These are phyloP conservation scores for Phytopythium mirpurense DNA, from an alignment of 352 stramenopile species.

Conservation along the genomic window DNA sequence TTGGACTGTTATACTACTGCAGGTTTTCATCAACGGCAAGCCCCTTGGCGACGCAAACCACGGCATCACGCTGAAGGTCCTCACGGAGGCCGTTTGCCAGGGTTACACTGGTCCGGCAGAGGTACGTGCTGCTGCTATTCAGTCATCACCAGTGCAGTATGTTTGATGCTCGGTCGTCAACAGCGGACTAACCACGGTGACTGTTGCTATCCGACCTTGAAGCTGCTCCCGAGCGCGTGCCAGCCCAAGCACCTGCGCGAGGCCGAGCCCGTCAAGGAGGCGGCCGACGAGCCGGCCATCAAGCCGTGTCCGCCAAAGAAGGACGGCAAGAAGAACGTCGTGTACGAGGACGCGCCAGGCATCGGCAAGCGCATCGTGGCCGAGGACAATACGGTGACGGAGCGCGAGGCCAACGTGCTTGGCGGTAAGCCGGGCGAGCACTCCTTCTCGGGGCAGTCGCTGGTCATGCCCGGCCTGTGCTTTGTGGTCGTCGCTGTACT, in stretches of 20 bases:
- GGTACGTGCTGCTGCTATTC: constrained; percentile 14
- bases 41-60: constrained; percentile 51
- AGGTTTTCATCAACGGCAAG: constrained; percentile 58
- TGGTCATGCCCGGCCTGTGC: constrained; percentile 47
- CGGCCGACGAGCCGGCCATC: constrained; percentile 31
- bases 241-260: constrained; percentile 59
- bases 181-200: background rate
- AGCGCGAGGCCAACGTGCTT: constrained; percentile 34
- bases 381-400: constrained; percentile 26
- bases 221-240: constrained; percentile 46
- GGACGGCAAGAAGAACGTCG: constrained; percentile 23
- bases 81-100: constrained; percentile 60
- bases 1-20: background rate
- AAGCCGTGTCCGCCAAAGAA: constrained; percentile 74
- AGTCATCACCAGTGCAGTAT: no score
- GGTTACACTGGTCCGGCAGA: constrained; percentile 53
- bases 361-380: constrained; percentile 45
- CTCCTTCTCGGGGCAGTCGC: constrained; percentile 22
- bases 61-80: constrained; percentile 63
- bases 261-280: constrained; percentile 28
- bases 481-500: constrained; percentile 45
- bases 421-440: constrained; percentile 19
- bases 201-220: background rate
- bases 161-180: no score
- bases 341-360: constrained; percentile 56